Evolutionary conservation across 148 eudicot genomes (phyloP).

Genomic region (Linanthus parryae): DNA sequence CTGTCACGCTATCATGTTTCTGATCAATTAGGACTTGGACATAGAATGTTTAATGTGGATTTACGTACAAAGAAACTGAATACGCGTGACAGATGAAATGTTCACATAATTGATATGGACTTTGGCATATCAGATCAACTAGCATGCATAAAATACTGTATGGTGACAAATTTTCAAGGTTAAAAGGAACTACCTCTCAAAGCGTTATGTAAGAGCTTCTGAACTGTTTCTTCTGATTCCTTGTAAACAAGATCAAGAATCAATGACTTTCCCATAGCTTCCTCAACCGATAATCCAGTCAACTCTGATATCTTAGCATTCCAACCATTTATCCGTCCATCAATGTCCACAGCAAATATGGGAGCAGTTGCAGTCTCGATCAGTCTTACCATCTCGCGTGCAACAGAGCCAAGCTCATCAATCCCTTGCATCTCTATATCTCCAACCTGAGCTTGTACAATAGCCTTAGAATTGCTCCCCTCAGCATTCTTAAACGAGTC

Average conservation of each 20-base stretch:
- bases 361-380: conserved; percentile 97
- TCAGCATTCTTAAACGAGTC: conserved; percentile 59
- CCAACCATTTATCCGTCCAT: conserved; percentile 88
- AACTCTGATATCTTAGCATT: conserved; percentile 86
- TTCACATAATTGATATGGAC: no score
- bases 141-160: background rate
- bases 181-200: conserved; percentile 52
- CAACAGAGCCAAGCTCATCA: conserved; percentile 68
- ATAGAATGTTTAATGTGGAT: no score
- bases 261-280: conserved; percentile 90
- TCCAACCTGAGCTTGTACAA: conserved; percentile 33
- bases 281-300: conserved; percentile 71
- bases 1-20: no score
- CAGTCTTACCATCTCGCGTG: conserved; percentile 89
- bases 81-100: no score
- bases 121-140: no score
- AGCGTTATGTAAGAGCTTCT: conserved; percentile 59
- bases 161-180: background rate
- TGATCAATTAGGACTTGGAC: no score
- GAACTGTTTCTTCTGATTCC: conserved; percentile 62
- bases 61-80: no score
- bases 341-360: conserved; percentile 79
- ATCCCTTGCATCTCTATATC: conserved; percentile 55
- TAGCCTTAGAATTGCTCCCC: conserved; percentile 40
- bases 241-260: conserved; percentile 63